Percentiles rank a stretch among this genome's conserved stretches.
phyloP scores from a whole-genome alignment of 139 green algal genomes.

The Tetraselmis chui region DNA sequence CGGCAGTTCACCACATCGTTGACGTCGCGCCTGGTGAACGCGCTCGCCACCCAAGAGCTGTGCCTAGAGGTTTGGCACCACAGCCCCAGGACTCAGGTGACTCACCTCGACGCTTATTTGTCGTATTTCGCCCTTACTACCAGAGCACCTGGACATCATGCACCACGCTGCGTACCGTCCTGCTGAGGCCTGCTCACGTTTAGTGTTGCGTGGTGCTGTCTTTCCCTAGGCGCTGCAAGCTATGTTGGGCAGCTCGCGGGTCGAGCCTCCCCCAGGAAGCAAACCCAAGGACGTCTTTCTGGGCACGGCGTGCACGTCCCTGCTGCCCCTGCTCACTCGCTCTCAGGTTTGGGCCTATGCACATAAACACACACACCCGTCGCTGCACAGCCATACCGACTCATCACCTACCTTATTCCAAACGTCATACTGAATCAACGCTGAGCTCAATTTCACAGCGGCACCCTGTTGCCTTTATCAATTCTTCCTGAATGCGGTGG shows the following conservation, averaged over 20 bases:
- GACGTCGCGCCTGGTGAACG: slow-evolving; percentile 13
- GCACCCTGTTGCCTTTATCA: background rate
- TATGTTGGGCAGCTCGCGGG: background rate
- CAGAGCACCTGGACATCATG: too few species aligned
- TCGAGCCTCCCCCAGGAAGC: background rate
- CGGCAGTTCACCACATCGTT: slow-evolving; percentile 20
- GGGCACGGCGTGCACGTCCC: slow-evolving; percentile 14
- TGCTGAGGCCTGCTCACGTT: too few species aligned
- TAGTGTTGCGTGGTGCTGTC: background rate
- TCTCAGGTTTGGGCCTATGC: slow-evolving; percentile 38
- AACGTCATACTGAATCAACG: too few species aligned
- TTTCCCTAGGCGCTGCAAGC: background rate
- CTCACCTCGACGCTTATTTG: too few species aligned
- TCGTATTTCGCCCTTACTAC: too few species aligned
- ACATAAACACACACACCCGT: too few species aligned
- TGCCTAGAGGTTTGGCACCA: slow-evolving; percentile 53
- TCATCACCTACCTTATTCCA: too few species aligned
- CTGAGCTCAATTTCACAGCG: too few species aligned
- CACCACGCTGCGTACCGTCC: too few species aligned
- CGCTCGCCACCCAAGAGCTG: slow-evolving; percentile 24
- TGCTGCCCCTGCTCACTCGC: slow-evolving; percentile 28
- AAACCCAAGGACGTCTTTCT: slow-evolving; percentile 33
- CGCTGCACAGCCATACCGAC: too few species aligned
- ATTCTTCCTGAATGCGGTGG: background rate
- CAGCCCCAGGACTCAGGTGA: slow-evolving; percentile 22